These are phyloP conservation scores for Phyllosticta ampelicida DNA, from an alignment of 2,329 filamentous ascomycete genomes.

Conservation along the genomic window DNA sequence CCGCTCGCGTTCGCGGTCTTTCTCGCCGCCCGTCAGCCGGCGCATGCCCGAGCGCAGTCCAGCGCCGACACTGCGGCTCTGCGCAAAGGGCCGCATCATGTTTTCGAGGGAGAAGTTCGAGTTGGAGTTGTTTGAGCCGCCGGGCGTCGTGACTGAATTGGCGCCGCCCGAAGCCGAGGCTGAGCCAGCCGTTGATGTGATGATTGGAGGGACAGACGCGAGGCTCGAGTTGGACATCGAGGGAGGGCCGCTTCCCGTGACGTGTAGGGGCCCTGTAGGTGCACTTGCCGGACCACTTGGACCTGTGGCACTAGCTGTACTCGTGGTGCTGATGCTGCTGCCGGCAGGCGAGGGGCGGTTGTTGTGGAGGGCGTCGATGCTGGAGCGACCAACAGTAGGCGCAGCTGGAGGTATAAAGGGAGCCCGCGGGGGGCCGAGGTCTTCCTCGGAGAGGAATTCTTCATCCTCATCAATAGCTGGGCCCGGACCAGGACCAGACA, in stretches of 20 bases:
- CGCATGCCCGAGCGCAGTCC: conserved; percentile 46
- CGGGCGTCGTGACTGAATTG: background rate
- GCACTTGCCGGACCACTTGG: conserved; percentile 22
- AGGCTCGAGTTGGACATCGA: background rate
- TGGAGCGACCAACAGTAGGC: background rate
- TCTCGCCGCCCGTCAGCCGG: conserved; percentile 43
- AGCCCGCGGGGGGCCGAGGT: conserved; percentile 40
- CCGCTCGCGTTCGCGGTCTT: conserved; percentile 1
- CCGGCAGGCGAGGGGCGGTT: conserved; percentile 22
- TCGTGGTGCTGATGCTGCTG: conserved; percentile 25
- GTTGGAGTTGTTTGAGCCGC: background rate
- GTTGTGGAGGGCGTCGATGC: conserved; percentile 14
- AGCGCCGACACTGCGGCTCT: conserved; percentile 31
- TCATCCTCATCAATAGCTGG: conserved; percentile 55
- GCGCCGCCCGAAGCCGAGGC: background rate
- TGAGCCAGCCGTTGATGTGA: background rate
- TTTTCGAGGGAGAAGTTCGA: conserved; percentile 14
- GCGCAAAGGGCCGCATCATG: conserved; percentile 49
- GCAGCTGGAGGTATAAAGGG: conserved; percentile 13
- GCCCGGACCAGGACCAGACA: conserved; percentile 2
- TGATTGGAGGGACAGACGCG: background rate
- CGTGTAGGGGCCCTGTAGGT: background rate
- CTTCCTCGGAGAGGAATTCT: conserved; percentile 70
- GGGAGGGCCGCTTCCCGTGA: background rate
- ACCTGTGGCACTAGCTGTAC: conserved; percentile 12